phyloP scores from a whole-genome alignment of 2,329 filamentous ascomycete species.

The Botrytis aclada region DNA sequence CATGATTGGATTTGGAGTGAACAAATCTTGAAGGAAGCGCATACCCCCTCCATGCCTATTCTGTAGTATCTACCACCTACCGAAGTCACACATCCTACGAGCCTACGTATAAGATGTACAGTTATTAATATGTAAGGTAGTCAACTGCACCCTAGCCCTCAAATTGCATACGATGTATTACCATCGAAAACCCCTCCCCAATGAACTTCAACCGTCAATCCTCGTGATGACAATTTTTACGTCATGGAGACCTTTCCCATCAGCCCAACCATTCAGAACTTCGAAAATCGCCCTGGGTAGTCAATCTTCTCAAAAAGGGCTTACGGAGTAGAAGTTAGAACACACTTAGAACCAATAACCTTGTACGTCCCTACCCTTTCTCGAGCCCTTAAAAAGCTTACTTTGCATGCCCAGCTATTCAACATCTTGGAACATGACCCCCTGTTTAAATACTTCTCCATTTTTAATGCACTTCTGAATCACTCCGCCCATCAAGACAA shows the following conservation, averaged over 20 bases:
- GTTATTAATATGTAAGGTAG: not conserved
- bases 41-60: not conserved
- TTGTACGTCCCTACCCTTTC: not conserved
- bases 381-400: not conserved
- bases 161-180: not conserved
- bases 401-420: not conserved
- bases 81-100: not conserved
- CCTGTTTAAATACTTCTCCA: not conserved
- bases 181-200: not conserved
- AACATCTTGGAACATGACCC: not conserved
- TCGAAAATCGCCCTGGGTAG: not conserved
- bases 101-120: not conserved
- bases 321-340: not conserved
- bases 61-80: not conserved
- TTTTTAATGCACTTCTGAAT: constrained; percentile 12
- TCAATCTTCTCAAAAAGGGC: not conserved
- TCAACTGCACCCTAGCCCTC: not conserved
- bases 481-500: not conserved
- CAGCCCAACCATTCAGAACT: not conserved
- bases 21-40: not conserved
- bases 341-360: not conserved
- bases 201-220: not conserved
- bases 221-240: constrained; percentile 9
- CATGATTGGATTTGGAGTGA: not conserved
- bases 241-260: not conserved